These are phyloP conservation scores for Gossypium raimondii DNA, from an alignment of 345 rosid genomes.

Conservation along the genomic window DNA sequence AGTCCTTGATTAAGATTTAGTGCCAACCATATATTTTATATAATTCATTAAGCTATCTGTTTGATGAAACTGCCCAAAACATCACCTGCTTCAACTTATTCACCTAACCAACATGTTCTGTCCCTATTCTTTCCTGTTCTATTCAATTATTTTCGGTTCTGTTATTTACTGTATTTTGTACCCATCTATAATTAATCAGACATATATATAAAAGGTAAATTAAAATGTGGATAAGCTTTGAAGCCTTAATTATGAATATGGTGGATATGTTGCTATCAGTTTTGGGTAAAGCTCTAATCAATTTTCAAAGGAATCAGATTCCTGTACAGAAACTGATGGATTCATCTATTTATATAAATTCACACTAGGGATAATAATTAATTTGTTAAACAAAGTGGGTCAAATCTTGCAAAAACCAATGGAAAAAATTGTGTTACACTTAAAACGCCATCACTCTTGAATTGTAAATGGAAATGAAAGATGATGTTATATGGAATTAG, in stretches of 20 bases:
- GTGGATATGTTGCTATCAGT: neutral
- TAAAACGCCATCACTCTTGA: too few relatives aligned
- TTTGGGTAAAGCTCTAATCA: neutral
- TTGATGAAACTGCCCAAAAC: neutral
- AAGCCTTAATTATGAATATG: neutral
- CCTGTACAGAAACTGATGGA: neutral
- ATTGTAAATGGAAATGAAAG: too few relatives aligned
- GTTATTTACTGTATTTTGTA: too few relatives aligned
- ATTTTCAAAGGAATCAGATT: conserved; percentile 27
- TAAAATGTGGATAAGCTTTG: too few relatives aligned
- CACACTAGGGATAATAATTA: neutral
- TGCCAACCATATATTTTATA: neutral
- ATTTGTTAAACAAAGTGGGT: neutral
- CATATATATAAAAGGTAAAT: too few relatives aligned
- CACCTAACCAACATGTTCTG: conserved; percentile 17
- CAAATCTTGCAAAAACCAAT: neutral
- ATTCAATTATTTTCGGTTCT: too few relatives aligned
- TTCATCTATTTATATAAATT: neutral
- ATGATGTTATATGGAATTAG: too few relatives aligned
- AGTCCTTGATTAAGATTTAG: neutral
- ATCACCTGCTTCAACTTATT: neutral
- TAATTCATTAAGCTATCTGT: neutral
- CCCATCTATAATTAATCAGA: too few relatives aligned
- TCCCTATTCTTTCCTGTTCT: too few relatives aligned
- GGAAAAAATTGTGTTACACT: too few relatives aligned